Conservation (phyloP, 768 basidiomycete genomes). For the Phanerodontia chrysosporium region DNA sequence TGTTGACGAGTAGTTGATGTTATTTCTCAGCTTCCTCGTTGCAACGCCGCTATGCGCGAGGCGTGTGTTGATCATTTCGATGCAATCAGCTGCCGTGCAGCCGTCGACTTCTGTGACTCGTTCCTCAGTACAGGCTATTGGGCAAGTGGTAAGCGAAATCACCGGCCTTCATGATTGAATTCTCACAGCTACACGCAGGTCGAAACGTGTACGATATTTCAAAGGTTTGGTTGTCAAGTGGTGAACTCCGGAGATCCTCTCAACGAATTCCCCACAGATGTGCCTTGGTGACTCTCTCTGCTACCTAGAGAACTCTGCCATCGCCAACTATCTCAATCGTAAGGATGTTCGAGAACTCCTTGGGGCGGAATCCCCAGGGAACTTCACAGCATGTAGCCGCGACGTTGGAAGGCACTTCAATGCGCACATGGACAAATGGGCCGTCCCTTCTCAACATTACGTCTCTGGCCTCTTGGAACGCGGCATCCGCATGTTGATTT, state of each 20-base stretch:
- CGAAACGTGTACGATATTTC: slow-evolving; percentile 57
- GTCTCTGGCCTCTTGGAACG: slow-evolving; percentile 70
- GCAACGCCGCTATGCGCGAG: slow-evolving; percentile 50
- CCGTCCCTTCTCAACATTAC: slow-evolving; percentile 55
- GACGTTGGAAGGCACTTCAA: slow-evolving; percentile 49
- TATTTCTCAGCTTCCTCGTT: slow-evolving; percentile 54
- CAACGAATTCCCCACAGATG: slow-evolving; percentile 11
- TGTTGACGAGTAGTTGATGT: not conserved
- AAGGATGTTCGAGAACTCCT: slow-evolving; percentile 40
- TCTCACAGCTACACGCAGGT: slow-evolving; percentile 22
- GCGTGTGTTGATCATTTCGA: slow-evolving; percentile 68
- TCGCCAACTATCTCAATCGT: slow-evolving; percentile 43
- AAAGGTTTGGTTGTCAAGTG: slow-evolving; percentile 32
- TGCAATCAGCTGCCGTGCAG: slow-evolving; percentile 60
- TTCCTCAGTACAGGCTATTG: slow-evolving; percentile 44
- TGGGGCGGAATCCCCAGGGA: slow-evolving; percentile 41
- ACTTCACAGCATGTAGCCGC: slow-evolving; percentile 55
- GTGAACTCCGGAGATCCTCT: not conserved
- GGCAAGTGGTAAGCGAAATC: slow-evolving; percentile 32
- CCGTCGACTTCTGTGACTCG: slow-evolving; percentile 59
- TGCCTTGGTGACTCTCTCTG: slow-evolving; percentile 31
- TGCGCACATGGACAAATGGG: slow-evolving; percentile 58
- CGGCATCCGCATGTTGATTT: slow-evolving; percentile 69
- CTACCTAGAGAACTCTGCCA: slow-evolving; percentile 35
- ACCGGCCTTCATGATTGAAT: not conserved